Percentiles rank a stretch among this genome's conserved stretches.
Evolutionary conservation across 768 basidiomycete species (phyloP).

Genomic region (Boletus pseudopeckii): DNA sequence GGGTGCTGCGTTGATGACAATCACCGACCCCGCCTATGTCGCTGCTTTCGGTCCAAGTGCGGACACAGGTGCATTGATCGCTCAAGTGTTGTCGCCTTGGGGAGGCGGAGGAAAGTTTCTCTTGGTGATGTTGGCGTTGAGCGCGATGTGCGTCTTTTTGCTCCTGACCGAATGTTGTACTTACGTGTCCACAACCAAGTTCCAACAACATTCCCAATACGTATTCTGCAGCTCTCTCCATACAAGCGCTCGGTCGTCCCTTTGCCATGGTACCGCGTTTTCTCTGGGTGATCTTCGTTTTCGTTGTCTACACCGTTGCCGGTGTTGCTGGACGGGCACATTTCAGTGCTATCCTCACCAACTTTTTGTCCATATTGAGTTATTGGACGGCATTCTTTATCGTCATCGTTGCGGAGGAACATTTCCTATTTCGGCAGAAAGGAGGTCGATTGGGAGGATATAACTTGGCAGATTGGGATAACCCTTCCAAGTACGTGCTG

Average conservation of each 20-base stretch:
- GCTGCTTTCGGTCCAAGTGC: constrained; percentile 37
- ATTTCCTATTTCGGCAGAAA: constrained; percentile 42
- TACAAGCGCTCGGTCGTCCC: constrained; percentile 42
- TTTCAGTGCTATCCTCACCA: constrained; percentile 40
- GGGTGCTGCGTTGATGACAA: constrained; percentile 42
- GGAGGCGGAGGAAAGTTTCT: constrained; percentile 40
- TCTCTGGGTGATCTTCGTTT: constrained; percentile 42
- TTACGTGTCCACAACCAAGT: constrained; percentile 14
- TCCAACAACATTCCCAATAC: constrained; percentile 42
- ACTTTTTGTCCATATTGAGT: constrained; percentile 41
- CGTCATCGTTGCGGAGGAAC: constrained; percentile 44
- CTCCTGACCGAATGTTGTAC: background rate
- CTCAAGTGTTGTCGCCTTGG: constrained; percentile 44
- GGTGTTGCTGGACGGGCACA: constrained; percentile 44
- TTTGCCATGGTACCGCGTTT: constrained; percentile 45
- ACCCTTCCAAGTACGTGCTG: constrained; percentile 32
- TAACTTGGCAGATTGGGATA: constrained; percentile 48
- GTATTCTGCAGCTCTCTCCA: constrained; percentile 46
- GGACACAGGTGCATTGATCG: constrained; percentile 43
- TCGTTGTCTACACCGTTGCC: constrained; percentile 37
- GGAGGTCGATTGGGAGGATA: constrained; percentile 47
- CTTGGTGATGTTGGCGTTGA: constrained; percentile 40
- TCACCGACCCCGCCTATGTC: constrained; percentile 38
- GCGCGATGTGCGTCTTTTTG: constrained; percentile 34
- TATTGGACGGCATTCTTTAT: constrained; percentile 50